Conservation (phyloP, 176 grass and related monocot genomes). For the Ampelocalamus luodianensis region DNA sequence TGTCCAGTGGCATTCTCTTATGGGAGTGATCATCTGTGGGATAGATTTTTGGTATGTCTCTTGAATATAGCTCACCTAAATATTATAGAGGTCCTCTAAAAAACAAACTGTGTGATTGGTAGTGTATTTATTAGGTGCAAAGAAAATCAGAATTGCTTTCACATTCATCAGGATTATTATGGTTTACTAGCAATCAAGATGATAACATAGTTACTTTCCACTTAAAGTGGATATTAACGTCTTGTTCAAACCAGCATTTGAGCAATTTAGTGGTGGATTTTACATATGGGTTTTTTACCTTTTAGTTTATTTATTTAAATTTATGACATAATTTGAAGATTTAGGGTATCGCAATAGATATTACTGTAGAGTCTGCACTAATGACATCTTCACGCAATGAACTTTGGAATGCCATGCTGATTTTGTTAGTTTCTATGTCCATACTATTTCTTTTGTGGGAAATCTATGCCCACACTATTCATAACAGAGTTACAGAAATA, state of each 20-base stretch:
- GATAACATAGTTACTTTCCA: not conserved
- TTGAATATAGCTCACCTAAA: conserved; percentile 19
- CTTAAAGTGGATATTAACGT: conserved; percentile 1
- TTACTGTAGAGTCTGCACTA: not conserved
- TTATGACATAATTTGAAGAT: not conserved
- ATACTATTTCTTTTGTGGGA: not conserved
- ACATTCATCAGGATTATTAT: conserved; percentile 4
- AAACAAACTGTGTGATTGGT: not conserved
- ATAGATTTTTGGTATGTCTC: conserved; percentile 80
- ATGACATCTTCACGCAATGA: not conserved
- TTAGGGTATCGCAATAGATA: conserved; percentile 12
- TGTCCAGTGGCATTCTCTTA: conserved; percentile 89
- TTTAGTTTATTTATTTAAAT: not conserved
- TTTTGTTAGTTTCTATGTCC: not conserved
- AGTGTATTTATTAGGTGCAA: conserved; percentile 4
- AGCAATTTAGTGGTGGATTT: conserved; percentile 8
- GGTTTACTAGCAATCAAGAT: conserved; percentile 32
- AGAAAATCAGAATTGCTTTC: conserved; percentile 25
- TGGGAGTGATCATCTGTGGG: conserved; percentile 91
- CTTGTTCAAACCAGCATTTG: conserved; percentile 18
- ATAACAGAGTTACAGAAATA: conserved; percentile 7
- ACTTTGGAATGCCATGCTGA: not conserved
- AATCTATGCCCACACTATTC: not conserved
- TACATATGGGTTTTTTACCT: not conserved
- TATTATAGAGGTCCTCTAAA: not conserved